Base-by-base conservation (phyloP, 768 basidiomycete species). In the Lentinula aciculospora region DNA sequence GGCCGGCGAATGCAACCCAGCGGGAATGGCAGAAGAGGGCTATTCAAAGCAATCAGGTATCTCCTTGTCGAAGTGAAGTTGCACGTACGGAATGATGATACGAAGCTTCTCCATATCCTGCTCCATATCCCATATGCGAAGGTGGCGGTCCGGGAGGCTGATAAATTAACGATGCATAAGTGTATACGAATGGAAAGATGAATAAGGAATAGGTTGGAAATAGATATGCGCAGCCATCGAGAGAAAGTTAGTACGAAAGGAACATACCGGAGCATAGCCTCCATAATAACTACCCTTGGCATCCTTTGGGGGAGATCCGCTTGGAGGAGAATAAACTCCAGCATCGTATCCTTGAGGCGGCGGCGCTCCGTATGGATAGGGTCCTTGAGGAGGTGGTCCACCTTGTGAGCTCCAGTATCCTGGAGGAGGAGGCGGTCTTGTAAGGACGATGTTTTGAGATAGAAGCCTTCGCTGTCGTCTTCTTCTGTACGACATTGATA, bases 331-430 rank as follows among this genome's bases (percentile, higher is more conserved):
- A 4, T 2, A 51, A 36, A 15, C 32, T 4, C 12, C 23, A 36
- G 32, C 21, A 15, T 21, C 21, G 36, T 53, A 53, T 28, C 46
- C 46, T 17, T 47, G 44, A 12, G 13, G 42, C 42, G 42, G 37
- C 10, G 49, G 32, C 1, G 6, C 5, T 10, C 2, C 31, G 32
- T 50, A 25, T 3, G 49, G 31, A 8, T 32, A 25, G 13, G 32
- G 23, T 47, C 15, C 29, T 1, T 23, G 27, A 47, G n/a, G n/a
- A n/a, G 13, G 17, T 15, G 25, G 46, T 27, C 23, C 23, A 51
- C 49, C 49, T 21, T 23, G 51, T 21, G 51, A 53, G 23, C 19
- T 53, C 51, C 51, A 53, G 17, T 53, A 53, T 37, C 27, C 51
- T 25, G 51, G 49, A 21, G 49, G 49, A 9, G 49, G 32, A 4